Conservation (phyloP, 257 asterid genomes). For the Ajuga chamaepitys region DNA sequence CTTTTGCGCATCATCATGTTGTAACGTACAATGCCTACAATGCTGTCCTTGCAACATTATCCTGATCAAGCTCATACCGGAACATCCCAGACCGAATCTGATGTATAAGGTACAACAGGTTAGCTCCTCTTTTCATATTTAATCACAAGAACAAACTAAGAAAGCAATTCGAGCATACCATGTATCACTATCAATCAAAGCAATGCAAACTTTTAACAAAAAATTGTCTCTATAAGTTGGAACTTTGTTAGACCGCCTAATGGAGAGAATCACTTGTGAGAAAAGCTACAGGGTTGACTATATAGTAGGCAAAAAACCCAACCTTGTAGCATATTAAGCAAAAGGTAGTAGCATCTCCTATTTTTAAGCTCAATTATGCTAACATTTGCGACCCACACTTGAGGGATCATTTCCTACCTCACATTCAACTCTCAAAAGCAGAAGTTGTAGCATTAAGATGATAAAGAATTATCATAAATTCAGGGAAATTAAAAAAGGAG, state of each 20-base stretch:
- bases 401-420: neutral
- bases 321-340: conserved; percentile 14
- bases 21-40: conserved; percentile 30
- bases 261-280: conserved; percentile 5
- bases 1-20: conserved; percentile 18
- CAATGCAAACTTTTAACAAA: neutral
- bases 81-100: conserved; percentile 39
- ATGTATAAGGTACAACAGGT: neutral
- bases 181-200: neutral
- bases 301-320: conserved; percentile 15
- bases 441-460: neutral
- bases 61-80: conserved; percentile 25
- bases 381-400: neutral
- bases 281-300: conserved; percentile 15
- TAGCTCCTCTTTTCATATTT: neutral
- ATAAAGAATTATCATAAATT: neutral
- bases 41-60: conserved; percentile 27
- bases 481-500: neutral
- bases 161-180: neutral
- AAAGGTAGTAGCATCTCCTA: conserved; percentile 3
- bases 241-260: conserved; percentile 13
- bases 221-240: neutral
- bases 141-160: neutral
- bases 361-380: conserved; percentile 9
- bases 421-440: neutral